phyloP scores from a whole-genome alignment of 176 grass and related monocot genomes.

The Oryza meridionalis region DNA sequence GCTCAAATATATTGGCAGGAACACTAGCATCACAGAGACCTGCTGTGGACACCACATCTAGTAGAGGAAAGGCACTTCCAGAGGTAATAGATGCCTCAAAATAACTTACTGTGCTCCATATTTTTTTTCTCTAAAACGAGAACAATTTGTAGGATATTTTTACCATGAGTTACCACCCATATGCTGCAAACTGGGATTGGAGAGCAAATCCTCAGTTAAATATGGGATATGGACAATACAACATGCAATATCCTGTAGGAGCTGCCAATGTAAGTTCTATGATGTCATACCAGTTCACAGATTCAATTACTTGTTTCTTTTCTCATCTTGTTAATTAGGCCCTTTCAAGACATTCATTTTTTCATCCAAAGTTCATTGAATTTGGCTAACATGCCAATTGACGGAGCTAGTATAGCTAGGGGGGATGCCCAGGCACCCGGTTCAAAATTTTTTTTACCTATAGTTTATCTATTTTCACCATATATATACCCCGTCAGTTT shows the following conservation, averaged over 20 bases:
- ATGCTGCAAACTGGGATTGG: constrained; percentile 47
- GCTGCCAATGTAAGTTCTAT: constrained; percentile 41
- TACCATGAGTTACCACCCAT: constrained; percentile 41
- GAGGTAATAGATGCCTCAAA: constrained; percentile 43
- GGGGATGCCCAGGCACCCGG: no score
- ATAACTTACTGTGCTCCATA: constrained; percentile 13
- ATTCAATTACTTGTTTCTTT: constrained; percentile 6
- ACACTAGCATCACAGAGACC: constrained; percentile 34
- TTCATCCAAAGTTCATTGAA: constrained; percentile 39
- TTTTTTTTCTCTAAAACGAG: constrained; percentile 23
- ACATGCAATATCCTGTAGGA: constrained; percentile 35
- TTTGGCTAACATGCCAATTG: constrained; percentile 43
- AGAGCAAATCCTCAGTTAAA: constrained; percentile 29
- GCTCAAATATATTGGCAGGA: constrained; percentile 18
- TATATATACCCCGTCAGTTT: no score
- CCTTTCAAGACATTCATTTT: constrained; percentile 31
- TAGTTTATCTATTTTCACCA: no score
- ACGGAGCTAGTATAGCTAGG: no score
- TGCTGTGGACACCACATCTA: constrained; percentile 18
- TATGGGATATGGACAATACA: constrained; percentile 49
- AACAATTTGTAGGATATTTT: constrained; percentile 55
- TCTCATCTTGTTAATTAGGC: neutral
- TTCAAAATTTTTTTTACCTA: no score
- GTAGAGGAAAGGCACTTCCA: constrained; percentile 54
- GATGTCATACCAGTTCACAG: neutral